phyloP scores from a whole-genome alignment of 768 basidiomycete species.

The Amanita thiersii region DNA sequence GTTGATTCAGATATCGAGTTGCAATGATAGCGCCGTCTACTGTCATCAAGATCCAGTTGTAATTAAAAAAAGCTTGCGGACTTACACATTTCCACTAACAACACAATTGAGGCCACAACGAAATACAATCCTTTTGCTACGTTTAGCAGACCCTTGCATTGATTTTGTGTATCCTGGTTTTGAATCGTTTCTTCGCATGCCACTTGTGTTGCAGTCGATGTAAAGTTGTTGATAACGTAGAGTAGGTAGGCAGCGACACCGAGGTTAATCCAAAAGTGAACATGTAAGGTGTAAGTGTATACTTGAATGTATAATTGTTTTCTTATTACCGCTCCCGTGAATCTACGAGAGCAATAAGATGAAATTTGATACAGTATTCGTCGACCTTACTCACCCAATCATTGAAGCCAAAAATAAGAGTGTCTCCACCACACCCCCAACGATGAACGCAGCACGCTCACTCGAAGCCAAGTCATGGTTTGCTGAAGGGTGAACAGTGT shows the following conservation, averaged over 20 bases:
- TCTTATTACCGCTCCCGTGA: constrained; percentile 54
- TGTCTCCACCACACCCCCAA: constrained; percentile 46
- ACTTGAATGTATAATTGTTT: constrained; percentile 52
- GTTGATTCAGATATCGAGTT: constrained; percentile 44
- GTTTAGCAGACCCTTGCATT: constrained; percentile 35
- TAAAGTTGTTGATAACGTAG: constrained; percentile 36
- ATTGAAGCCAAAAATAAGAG: constrained; percentile 44
- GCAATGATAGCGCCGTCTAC: constrained; percentile 47
- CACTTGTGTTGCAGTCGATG: constrained; percentile 29
- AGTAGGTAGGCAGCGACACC: constrained; percentile 44
- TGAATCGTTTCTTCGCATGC: constrained; percentile 39
- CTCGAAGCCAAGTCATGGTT: constrained; percentile 25
- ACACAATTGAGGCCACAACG: constrained; percentile 31
- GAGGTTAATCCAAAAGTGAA: constrained; percentile 50
- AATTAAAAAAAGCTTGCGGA: constrained; percentile 8
- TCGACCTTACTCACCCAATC: constrained; percentile 37
- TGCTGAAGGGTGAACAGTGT: no score
- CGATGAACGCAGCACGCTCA: constrained; percentile 34
- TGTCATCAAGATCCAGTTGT: constrained; percentile 5
- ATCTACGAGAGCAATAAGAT: constrained; percentile 23
- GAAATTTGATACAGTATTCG: neutral
- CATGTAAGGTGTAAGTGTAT: constrained; percentile 49
- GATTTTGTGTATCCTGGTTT: constrained; percentile 28
- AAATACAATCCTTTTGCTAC: constrained; percentile 39
- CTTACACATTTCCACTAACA: constrained; percentile 54